Evolutionary conservation across 352 stramenopile species (phyloP).

Genomic region (Globisporangium recalcitrans): DNA sequence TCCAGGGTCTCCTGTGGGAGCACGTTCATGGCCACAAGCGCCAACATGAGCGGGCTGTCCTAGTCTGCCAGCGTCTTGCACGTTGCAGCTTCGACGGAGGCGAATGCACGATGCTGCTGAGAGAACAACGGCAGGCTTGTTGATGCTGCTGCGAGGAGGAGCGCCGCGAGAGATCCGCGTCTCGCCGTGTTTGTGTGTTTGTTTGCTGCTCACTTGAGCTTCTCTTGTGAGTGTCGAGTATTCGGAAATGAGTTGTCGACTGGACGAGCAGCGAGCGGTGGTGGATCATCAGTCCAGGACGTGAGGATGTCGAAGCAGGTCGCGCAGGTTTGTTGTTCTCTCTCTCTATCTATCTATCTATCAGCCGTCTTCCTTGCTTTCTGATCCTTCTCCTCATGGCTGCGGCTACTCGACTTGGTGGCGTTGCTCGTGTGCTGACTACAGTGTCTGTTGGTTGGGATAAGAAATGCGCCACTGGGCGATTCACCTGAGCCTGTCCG

Average conservation of each 20-base stretch:
- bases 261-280: neutral
- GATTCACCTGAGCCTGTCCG: neutral
- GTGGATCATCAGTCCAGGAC: neutral
- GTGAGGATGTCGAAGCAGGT: neutral
- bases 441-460: neutral
- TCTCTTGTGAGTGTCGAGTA: neutral
- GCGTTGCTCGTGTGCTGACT: neutral
- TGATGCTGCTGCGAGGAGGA: neutral
- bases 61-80: constrained; percentile 22
- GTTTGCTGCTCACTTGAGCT: too few relatives aligned
- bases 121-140: neutral
- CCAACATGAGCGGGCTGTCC: constrained; percentile 16
- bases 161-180: neutral
- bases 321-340: neutral
- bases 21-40: constrained; percentile 1
- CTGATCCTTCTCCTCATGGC: neutral
- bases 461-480: neutral
- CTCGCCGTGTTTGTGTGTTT: neutral
- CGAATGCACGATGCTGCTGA: neutral
- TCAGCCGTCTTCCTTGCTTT: neutral
- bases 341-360: neutral
- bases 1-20: constrained; percentile 2
- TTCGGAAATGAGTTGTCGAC: neutral
- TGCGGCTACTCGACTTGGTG: neutral
- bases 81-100: neutral